Evolutionary conservation across 148 eudicot species (phyloP).

Genomic region (Salicornia ramosissima): DNA sequence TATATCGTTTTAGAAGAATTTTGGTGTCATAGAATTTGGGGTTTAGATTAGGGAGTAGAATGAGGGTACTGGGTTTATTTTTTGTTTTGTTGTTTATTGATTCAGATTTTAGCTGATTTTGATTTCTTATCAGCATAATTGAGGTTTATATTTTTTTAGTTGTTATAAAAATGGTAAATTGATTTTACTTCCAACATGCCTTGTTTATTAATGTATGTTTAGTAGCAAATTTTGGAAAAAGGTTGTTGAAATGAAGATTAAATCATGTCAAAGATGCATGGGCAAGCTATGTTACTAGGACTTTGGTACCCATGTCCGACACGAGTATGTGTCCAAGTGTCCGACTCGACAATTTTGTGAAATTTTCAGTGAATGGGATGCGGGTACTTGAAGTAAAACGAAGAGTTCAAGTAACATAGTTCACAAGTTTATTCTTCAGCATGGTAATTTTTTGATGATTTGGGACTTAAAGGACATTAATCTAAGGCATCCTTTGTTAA

Average conservation of each 20-base stretch:
- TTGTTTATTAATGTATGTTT: neutral
- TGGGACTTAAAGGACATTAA: neutral
- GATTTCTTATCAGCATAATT: neutral
- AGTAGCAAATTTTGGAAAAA: slow-evolving; percentile 2
- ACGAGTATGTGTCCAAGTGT: too few species aligned
- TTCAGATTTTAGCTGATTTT: neutral
- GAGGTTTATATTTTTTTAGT: neutral
- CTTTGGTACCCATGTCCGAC: too few species aligned
- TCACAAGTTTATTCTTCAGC: neutral
- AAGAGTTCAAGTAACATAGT: too few species aligned
- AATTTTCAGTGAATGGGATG: too few species aligned
- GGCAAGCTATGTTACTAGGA: too few species aligned
- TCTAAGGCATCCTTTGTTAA: neutral
- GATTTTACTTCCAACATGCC: neutral
- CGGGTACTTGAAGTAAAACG: too few species aligned
- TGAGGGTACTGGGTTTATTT: neutral
- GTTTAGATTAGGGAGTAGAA: neutral
- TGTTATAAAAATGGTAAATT: neutral
- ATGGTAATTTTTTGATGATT: neutral
- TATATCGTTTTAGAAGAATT: too few species aligned
- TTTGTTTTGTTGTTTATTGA: neutral
- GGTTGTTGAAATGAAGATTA: slow-evolving; percentile 1
- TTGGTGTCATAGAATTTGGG: neutral
- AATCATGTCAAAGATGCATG: slow-evolving; percentile 4
- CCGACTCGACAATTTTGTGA: too few species aligned